Percentiles rank a stretch among this genome's conserved stretches.
Conservation (phyloP, 441 rosid species). For the Theobroma grandiflorum region DNA sequence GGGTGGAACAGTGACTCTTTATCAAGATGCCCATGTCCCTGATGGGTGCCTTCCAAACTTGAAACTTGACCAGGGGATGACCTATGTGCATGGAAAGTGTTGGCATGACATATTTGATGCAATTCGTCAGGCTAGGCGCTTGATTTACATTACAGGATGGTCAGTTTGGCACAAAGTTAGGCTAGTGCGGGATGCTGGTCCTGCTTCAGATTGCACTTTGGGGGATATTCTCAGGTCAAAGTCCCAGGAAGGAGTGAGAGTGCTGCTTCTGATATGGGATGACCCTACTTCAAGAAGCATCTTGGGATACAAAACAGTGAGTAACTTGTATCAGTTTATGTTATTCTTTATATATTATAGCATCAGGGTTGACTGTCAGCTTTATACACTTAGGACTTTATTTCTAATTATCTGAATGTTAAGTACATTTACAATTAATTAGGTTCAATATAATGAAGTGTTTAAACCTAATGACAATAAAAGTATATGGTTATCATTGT, state of each 20-base stretch:
- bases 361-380: constrained; percentile 20
- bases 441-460: not conserved
- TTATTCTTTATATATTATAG: not conserved
- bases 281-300: constrained; percentile 96
- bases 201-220: constrained; percentile 59
- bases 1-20: constrained; percentile 85
- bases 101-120: constrained; percentile 94
- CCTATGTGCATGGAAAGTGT: constrained; percentile 89
- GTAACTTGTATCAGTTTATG: constrained; percentile 31
- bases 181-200: constrained; percentile 68
- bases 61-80: constrained; percentile 66
- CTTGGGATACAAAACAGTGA: constrained; percentile 85
- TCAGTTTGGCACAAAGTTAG: constrained; percentile 94
- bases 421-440: not conserved
- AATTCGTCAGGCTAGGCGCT: constrained; percentile 76
- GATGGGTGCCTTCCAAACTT: constrained; percentile 77
- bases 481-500: not conserved
- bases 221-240: constrained; percentile 89
- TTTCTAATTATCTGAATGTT: not conserved
- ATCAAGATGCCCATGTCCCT: constrained; percentile 97
- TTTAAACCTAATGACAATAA: constrained; percentile 1
- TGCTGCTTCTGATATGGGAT: constrained; percentile 96
- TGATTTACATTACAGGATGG: constrained; percentile 97
- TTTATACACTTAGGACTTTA: not conserved
- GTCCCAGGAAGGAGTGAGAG: constrained; percentile 98